Base-by-base conservation (phyloP, 768 basidiomycete genomes). In the Leccinellum albellum region DNA sequence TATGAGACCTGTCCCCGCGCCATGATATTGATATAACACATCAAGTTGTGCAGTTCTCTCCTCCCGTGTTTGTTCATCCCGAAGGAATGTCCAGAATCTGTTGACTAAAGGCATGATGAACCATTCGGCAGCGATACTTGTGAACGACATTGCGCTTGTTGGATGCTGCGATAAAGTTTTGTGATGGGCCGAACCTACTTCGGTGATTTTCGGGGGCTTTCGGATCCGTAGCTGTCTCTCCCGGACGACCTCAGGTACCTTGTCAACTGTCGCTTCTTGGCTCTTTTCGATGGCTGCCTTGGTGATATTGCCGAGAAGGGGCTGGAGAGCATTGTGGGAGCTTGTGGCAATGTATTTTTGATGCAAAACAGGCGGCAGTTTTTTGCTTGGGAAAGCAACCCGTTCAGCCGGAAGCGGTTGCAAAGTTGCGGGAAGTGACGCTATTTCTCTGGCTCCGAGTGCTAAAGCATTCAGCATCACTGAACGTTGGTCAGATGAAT, bases 61-160 rank as follows among this genome's bases (percentile, higher is more conserved):
- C 65, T 93, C 89, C 35, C 91, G 80, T 2, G 82, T 78, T 63
- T 89, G 85, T 65, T 91, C 87, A 63, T 96, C 93, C 7, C 90
- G 84, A 46, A 97, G 82, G 74, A 95, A 92, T n/a, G 80, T 67
- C 94, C 94, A 99, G 73, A 98, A 97, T n/a, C 87, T 83, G 63
- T 94, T 89, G 73, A 98, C 82, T 52, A 98, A 76, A 0, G 97
- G 97, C 57, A 87, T 83, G 51, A 97, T 82, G 74, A 98, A 98
- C 72, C 75, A 86, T 66, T 94, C 92, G 0, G 90, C 90, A 0
- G 94, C 93, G 26, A 98, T 74, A 52, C 83, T 79, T 20, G 82
- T 84, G 66, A 88, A 89, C 2, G 80, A 75, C 29, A 73, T 63
- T 8, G 50, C 29, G 6, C 42, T 51, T 7, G 58, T 54, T 33